phyloP scores from a whole-genome alignment of 164 flowering plant genomes.

The Annona squamosa region DNA sequence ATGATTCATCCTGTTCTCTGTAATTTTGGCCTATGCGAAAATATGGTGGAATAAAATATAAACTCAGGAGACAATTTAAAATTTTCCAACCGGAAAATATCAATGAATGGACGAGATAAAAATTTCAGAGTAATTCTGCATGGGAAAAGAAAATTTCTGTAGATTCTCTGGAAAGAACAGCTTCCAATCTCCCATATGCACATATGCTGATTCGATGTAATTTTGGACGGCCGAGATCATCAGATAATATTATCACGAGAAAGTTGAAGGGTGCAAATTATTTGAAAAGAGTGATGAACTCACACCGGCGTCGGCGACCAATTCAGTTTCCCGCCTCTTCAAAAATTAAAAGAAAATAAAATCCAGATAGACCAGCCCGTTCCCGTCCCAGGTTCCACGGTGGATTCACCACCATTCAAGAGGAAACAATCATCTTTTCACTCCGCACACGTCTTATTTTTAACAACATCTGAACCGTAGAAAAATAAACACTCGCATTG shows the following conservation, averaged over 20 bases:
- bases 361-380: background rate
- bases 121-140: too few species aligned
- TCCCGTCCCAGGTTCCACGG: background rate
- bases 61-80: too few species aligned
- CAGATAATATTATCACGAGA: background rate
- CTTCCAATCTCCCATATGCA: too few species aligned
- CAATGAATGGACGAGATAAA: too few species aligned
- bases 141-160: too few species aligned
- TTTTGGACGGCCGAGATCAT: background rate
- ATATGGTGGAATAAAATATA: too few species aligned
- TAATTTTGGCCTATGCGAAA: too few species aligned
- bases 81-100: too few species aligned
- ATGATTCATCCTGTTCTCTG: too few species aligned
- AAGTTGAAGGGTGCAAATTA: background rate
- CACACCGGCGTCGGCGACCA: background rate
- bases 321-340: slow-evolving; percentile 5
- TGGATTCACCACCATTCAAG: background rate
- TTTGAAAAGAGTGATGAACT: background rate
- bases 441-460: background rate
- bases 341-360: background rate
- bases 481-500: too few species aligned
- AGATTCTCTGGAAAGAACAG: too few species aligned
- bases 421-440: background rate
- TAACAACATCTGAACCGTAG: background rate
- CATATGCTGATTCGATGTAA: background rate